These are phyloP conservation scores for Cercospora zeina DNA, from an alignment of 2,329 filamentous ascomycete species.

Conservation along the genomic window DNA sequence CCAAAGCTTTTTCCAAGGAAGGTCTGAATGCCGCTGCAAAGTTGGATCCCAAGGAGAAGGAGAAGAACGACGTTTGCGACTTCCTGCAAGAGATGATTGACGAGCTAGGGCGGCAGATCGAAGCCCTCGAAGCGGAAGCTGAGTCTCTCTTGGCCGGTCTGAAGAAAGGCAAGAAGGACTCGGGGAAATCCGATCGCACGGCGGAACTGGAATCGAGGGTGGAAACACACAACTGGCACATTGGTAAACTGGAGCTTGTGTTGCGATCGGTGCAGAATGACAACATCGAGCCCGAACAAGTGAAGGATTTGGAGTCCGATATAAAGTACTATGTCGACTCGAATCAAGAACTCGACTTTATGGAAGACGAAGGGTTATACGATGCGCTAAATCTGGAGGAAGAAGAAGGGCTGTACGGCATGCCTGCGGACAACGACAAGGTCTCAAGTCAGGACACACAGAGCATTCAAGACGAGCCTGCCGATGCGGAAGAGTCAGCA, in stretches of 20 bases:
- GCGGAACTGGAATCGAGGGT: slow-evolving; percentile 79
- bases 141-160: slow-evolving; percentile 82
- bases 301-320: slow-evolving; percentile 83
- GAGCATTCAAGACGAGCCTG: slow-evolving; percentile 81
- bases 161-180: slow-evolving; percentile 95
- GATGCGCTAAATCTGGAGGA: slow-evolving; percentile 90
- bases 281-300: slow-evolving; percentile 80
- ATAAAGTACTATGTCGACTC: slow-evolving; percentile 95
- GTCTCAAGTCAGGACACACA: slow-evolving; percentile 94
- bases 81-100: slow-evolving; percentile 87
- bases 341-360: slow-evolving; percentile 83
- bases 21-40: slow-evolving; percentile 88
- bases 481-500: slow-evolving; percentile 56
- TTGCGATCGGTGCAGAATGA: slow-evolving; percentile 90
- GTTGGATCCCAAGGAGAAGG: slow-evolving; percentile 95
- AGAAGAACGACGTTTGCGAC: slow-evolving; percentile 83
- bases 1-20: slow-evolving; percentile 98
- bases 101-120: slow-evolving; percentile 90
- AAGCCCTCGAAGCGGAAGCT: slow-evolving; percentile 84
- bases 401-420: slow-evolving; percentile 84
- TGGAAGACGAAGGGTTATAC: slow-evolving; percentile 93
- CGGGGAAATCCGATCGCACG: slow-evolving; percentile 83
- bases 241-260: slow-evolving; percentile 86
- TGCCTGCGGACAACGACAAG: slow-evolving; percentile 74
- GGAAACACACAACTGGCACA: slow-evolving; percentile 96